Conservation (phyloP, 192 early-diverging fungal species). For the Bifiguratus adelaidae region DNA sequence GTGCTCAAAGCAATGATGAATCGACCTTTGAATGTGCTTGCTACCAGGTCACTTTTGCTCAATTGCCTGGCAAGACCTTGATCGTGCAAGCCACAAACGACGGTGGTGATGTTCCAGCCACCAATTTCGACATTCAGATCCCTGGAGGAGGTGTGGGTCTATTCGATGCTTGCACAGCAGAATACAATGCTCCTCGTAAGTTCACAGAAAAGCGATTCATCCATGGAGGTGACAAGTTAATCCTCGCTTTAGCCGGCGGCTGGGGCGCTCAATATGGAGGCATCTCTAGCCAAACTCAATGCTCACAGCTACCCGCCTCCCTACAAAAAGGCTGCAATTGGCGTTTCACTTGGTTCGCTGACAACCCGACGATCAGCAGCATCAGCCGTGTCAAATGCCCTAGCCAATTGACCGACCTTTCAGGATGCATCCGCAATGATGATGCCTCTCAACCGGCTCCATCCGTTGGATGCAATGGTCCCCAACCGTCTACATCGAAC, state of each 20-base stretch:
- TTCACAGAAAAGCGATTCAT: no score
- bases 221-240: no score
- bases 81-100: constrained; percentile 14
- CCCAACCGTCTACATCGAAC: no score
- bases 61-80: constrained; percentile 9
- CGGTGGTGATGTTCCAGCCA: constrained; percentile 7
- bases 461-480: no score
- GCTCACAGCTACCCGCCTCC: constrained; percentile 4
- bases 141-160: constrained; percentile 18
- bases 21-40: constrained; percentile 11
- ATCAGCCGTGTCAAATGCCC: no score
- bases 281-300: constrained; percentile 2
- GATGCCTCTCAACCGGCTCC: no score
- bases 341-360: no score
- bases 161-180: constrained; percentile 10
- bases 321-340: constrained; percentile 14
- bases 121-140: constrained; percentile 14
- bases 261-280: constrained; percentile 13
- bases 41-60: constrained; percentile 8
- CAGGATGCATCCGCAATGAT: no score
- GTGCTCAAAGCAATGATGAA: no score
- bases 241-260: no score
- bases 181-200: constrained; percentile 8
- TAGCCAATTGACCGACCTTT: no score
- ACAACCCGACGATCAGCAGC: no score